A percentile compares a stretch with the other conserved stretches of the same genome.
These are phyloP conservation scores for Grifola frondosa DNA, from an alignment of 1,284 basidiomycete species.

Conservation along the genomic window DNA sequence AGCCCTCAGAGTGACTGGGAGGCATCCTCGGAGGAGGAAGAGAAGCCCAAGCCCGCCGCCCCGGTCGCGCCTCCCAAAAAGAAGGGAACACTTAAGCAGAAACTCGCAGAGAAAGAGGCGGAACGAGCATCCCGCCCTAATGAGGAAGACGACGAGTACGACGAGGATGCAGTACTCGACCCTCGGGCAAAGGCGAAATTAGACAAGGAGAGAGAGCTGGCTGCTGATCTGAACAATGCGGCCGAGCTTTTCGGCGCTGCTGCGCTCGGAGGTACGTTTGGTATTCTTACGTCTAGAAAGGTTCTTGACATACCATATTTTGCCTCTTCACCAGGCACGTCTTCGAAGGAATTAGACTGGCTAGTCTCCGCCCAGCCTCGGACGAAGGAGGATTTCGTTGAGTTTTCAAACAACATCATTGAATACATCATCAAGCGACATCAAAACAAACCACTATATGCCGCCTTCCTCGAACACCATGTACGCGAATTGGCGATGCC, in stretches of 20 bases:
- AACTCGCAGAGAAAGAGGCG: conserved; percentile 87
- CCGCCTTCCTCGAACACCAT: conserved; percentile 80
- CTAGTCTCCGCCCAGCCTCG: conserved; percentile 74
- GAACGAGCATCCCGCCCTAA: conserved; percentile 50
- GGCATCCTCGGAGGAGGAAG: conserved; percentile 77
- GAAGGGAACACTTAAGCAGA: conserved; percentile 87
- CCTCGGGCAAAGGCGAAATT: conserved; percentile 72
- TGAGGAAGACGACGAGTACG: conserved; percentile 53
- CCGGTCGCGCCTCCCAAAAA: conserved; percentile 75
- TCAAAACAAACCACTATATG: conserved; percentile 77
- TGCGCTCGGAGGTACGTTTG: conserved; percentile 57
- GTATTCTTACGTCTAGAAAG: neutral
- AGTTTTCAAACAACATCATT: conserved; percentile 71
- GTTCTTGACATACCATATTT: neutral
- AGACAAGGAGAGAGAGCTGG: conserved; percentile 80
- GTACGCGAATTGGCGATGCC: conserved; percentile 71
- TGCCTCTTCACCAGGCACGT: conserved; percentile 47
- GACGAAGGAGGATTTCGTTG: conserved; percentile 83
- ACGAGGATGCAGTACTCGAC: conserved; percentile 79
- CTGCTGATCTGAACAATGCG: conserved; percentile 82
- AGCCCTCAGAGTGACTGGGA: conserved; percentile 89
- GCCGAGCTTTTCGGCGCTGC: conserved; percentile 77
- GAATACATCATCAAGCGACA: conserved; percentile 75
- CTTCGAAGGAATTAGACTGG: conserved; percentile 66
- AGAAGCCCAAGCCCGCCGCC: conserved; percentile 43